Percentiles rank a stretch among this genome's conserved stretches.
phyloP scores from a whole-genome alignment of 1,284 basidiomycete species.

The Fistulina hepatica region DNA sequence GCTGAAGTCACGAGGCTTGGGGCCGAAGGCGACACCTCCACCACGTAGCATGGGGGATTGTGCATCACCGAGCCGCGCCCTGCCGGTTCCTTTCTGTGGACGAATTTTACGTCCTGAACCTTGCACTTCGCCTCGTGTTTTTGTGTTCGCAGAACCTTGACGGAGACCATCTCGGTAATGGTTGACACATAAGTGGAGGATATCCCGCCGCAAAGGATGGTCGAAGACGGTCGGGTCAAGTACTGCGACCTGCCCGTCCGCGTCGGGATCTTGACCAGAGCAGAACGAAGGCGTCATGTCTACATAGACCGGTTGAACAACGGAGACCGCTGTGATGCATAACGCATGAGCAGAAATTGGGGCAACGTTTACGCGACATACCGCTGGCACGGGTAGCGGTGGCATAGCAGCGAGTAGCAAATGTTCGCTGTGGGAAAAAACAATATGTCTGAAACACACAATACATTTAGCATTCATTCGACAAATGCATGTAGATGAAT shows the following conservation, averaged over 20 bases:
- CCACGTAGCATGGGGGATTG: constrained; percentile 86
- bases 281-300: constrained; percentile 48
- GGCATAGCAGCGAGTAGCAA: constrained; percentile 47
- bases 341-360: not conserved
- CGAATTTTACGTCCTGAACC: constrained; percentile 85
- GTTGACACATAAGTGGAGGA: constrained; percentile 87
- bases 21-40: constrained; percentile 87
- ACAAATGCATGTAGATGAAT: too few relatives aligned
- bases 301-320: constrained; percentile 43
- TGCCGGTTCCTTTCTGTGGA: constrained; percentile 87
- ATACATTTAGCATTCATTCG: too few relatives aligned
- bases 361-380: too few relatives aligned
- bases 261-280: constrained; percentile 27
- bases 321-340: constrained; percentile 18
- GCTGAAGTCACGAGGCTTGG: constrained; percentile 84
- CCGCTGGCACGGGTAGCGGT: constrained; percentile 26
- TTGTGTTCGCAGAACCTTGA: constrained; percentile 85
- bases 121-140: constrained; percentile 82
- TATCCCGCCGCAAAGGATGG: constrained; percentile 80
- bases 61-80: constrained; percentile 81
- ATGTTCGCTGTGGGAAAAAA: too few relatives aligned
- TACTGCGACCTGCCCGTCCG: constrained; percentile 46
- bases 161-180: constrained; percentile 85
- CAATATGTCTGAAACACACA: too few relatives aligned
- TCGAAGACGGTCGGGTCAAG: constrained; percentile 80